Percentiles rank a stretch among this genome's conserved stretches.
Evolutionary conservation across 495 filamentous ascomycete genomes (phyloP).

Genomic region (Ramalina intermedia): DNA sequence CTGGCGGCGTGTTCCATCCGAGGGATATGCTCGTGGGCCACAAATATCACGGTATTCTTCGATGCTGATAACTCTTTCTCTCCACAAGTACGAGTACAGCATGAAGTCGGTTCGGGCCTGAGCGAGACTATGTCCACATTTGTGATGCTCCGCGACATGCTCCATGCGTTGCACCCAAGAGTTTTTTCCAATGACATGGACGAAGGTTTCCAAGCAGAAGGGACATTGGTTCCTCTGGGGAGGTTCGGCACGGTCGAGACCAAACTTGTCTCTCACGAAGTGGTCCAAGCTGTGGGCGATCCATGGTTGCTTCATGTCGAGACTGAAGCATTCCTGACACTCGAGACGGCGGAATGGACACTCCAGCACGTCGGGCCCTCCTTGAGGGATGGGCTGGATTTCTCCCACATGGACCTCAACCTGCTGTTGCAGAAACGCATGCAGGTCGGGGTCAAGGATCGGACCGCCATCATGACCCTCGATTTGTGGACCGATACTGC

Average conservation of each 20-base stretch:
- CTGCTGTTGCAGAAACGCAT: background rate
- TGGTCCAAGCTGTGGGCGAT: conserved; percentile 8
- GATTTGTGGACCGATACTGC: no score
- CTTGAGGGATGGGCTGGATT: background rate
- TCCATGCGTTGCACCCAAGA: conserved; percentile 11
- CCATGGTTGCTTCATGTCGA: conserved; percentile 2
- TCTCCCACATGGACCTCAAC: background rate
- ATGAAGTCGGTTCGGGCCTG: conserved; percentile 13
- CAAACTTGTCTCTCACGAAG: background rate
- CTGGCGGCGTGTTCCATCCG: background rate
- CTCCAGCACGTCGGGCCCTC: background rate
- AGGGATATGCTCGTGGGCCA: conserved; percentile 3
- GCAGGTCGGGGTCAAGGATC: no score
- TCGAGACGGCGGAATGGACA: conserved; percentile 7
- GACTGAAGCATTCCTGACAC: conserved; percentile 3
- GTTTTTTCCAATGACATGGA: background rate
- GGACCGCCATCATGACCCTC: no score
- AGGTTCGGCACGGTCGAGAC: background rate
- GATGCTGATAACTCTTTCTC: conserved; percentile 1
- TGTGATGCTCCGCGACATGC: no score
- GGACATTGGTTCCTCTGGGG: conserved; percentile 7
- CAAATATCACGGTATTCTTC: conserved; percentile 7
- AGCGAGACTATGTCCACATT: no score
- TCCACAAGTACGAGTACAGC: conserved; percentile 12
- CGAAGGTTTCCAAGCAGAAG: conserved; percentile 9